Conservation (phyloP, 208 protist species). For the Acanthamoeba castellanii region DNA sequence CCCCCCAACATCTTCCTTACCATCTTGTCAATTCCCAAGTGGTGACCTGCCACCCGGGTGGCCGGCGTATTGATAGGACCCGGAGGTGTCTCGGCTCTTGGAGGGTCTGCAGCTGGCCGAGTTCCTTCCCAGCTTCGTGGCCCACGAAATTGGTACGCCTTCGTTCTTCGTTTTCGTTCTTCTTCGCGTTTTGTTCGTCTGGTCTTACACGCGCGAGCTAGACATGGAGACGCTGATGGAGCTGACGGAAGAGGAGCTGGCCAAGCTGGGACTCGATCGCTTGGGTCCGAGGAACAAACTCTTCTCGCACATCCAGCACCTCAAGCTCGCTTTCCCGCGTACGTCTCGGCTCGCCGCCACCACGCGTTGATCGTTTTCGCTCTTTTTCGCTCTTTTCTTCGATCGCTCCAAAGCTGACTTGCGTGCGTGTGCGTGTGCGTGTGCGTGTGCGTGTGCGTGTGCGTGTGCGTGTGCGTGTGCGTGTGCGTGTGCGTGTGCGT, state of each 20-base stretch:
- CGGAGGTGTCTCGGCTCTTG: neutral
- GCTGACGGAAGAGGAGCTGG: conserved; percentile 17
- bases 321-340: conserved; percentile 21
- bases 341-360: neutral
- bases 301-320: conserved; percentile 41
- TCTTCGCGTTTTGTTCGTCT: neutral
- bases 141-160: neutral
- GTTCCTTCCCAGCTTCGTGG: neutral
- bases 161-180: neutral
- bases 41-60: too few relatives aligned
- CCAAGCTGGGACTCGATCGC: neutral
- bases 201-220: neutral
- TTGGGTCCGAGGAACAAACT: neutral
- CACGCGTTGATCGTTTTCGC: too few relatives aligned
- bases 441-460: too few relatives aligned
- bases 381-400: too few relatives aligned
- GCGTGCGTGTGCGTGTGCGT: too few relatives aligned
- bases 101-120: neutral
- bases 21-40: neutral
- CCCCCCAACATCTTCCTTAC: neutral
- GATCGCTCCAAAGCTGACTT: neutral
- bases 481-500: too few relatives aligned
- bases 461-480: neutral
- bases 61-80: neutral
- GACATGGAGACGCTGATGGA: conserved; percentile 44